phyloP scores from a whole-genome alignment of 768 basidiomycete species.

The Panaeolus cyanescens region DNA sequence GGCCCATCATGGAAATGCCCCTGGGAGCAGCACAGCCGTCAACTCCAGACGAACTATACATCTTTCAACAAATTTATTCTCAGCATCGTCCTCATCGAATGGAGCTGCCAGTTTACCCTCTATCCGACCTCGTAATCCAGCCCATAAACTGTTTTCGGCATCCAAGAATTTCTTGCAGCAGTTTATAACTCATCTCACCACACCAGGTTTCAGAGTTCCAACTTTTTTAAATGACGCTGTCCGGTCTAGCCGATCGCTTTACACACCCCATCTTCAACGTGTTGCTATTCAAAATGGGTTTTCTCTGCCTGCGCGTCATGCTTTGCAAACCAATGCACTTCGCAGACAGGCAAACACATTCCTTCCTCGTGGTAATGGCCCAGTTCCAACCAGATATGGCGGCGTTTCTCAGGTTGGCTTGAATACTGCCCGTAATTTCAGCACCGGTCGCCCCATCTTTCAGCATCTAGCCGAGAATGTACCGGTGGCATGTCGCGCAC shows the following conservation, averaged over 20 bases:
- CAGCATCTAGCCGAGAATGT: constrained; percentile 80
- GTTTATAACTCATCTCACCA: constrained; percentile 56
- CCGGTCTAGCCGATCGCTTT: constrained; percentile 33
- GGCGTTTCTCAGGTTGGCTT: constrained; percentile 72
- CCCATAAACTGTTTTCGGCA: constrained; percentile 50
- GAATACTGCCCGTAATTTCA: constrained; percentile 76
- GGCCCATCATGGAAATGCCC: constrained; percentile 20
- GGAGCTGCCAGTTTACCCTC: constrained; percentile 1
- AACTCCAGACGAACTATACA: constrained; percentile 44
- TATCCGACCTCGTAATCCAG: constrained; percentile 26
- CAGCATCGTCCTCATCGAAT: constrained; percentile 17
- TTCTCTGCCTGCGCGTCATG: constrained; percentile 55
- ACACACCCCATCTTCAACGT: constrained; percentile 17
- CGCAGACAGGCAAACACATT: constrained; percentile 38
- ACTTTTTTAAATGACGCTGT: constrained; percentile 25
- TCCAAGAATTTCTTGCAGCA: constrained; percentile 57
- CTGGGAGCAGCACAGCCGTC: constrained; percentile 22
- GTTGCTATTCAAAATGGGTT: constrained; percentile 54
- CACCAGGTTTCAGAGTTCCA: constrained; percentile 50
- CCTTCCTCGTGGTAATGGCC: constrained; percentile 56
- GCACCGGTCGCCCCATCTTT: constrained; percentile 72
- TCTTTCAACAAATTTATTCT: constrained; percentile 39
- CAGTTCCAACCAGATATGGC: constrained; percentile 37
- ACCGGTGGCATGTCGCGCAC: constrained; percentile 72
- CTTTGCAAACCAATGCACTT: constrained; percentile 47